Conservation (phyloP, 2,329 filamentous ascomycete species). For the Paecilomyces fulvus region DNA sequence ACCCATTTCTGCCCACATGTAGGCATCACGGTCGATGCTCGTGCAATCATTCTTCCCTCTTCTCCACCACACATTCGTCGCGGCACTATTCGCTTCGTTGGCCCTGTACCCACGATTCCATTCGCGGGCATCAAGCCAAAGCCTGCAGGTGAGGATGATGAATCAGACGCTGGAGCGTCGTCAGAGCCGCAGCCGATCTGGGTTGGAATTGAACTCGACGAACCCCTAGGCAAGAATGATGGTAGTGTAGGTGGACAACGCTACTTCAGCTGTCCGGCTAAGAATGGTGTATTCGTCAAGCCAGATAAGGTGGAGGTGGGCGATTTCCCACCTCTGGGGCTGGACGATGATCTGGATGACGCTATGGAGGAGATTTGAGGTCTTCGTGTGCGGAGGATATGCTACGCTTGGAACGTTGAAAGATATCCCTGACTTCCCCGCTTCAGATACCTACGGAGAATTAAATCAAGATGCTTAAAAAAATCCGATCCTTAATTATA, state of each 20-base stretch:
- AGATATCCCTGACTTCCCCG: neutral
- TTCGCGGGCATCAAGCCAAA: constrained; percentile 21
- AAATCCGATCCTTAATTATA: neutral
- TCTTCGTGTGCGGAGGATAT: neutral
- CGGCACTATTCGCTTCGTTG: constrained; percentile 35
- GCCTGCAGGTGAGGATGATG: constrained; percentile 9
- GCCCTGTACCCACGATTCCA: constrained; percentile 32
- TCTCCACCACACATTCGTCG: constrained; percentile 35
- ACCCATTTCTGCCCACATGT: neutral
- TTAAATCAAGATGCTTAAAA: neutral
- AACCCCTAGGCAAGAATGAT: constrained; percentile 59
- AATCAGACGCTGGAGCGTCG: constrained; percentile 5
- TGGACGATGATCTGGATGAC: constrained; percentile 47
- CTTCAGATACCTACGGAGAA: neutral
- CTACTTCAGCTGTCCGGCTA: constrained; percentile 48
- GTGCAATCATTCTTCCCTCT: constrained; percentile 39
- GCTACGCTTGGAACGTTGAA: neutral
- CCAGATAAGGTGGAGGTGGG: constrained; percentile 56
- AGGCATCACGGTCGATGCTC: constrained; percentile 35
- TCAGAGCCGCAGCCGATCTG: constrained; percentile 33
- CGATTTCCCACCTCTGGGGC: constrained; percentile 45
- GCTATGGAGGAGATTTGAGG: constrained; percentile 47
- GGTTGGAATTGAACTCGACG: constrained; percentile 54
- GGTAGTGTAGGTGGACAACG: constrained; percentile 43
- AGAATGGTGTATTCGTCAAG: constrained; percentile 53